These are phyloP conservation scores for Phaeoacremonium minimum DNA, from an alignment of 2,329 filamentous ascomycete genomes.

Conservation along the genomic window DNA sequence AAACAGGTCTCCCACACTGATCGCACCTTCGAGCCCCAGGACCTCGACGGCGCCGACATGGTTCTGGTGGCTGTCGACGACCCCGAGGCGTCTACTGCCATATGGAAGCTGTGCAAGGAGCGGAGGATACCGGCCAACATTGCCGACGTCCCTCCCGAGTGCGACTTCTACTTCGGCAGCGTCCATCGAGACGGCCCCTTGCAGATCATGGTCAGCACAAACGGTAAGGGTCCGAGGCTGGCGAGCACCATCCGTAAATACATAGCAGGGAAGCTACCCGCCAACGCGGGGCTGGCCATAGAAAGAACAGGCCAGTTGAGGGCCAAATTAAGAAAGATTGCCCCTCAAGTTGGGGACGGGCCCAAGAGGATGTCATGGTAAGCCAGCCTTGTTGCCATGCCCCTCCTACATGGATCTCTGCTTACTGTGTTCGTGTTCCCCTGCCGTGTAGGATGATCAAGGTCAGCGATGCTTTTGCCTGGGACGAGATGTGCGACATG, in stretches of 20 bases:
- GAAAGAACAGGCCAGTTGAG: conserved; percentile 77
- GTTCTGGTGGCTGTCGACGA: conserved; percentile 93
- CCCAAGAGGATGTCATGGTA: conserved; percentile 89
- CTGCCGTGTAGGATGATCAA: conserved; percentile 71
- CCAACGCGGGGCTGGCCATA: conserved; percentile 80
- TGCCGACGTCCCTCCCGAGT: conserved; percentile 92
- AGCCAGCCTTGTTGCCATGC: conserved; percentile 22
- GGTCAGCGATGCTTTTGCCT: conserved; percentile 81
- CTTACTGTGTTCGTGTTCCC: too few relatives aligned
- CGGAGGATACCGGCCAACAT: conserved; percentile 86
- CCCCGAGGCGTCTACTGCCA: conserved; percentile 78
- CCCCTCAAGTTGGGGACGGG: conserved; percentile 67
- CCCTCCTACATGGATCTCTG: conserved; percentile 8
- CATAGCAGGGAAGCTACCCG: conserved; percentile 73
- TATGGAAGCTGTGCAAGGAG: conserved; percentile 93
- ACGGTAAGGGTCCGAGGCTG: conserved; percentile 89
- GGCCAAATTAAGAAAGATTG: conserved; percentile 71
- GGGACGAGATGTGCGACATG: conserved; percentile 81
- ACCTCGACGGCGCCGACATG: conserved; percentile 80
- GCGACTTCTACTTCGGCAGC: conserved; percentile 98
- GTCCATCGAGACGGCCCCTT: conserved; percentile 91
- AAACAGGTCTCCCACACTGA: conserved; percentile 76
- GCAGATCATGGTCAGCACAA: conserved; percentile 98
- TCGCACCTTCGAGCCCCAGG: conserved; percentile 78
- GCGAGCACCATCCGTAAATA: conserved; percentile 80